Evolutionary conservation across 1,284 basidiomycete genomes (phyloP), one percentile per base, ranked within the genome.

Genomic region (Hemileia vastatrix): DNA sequence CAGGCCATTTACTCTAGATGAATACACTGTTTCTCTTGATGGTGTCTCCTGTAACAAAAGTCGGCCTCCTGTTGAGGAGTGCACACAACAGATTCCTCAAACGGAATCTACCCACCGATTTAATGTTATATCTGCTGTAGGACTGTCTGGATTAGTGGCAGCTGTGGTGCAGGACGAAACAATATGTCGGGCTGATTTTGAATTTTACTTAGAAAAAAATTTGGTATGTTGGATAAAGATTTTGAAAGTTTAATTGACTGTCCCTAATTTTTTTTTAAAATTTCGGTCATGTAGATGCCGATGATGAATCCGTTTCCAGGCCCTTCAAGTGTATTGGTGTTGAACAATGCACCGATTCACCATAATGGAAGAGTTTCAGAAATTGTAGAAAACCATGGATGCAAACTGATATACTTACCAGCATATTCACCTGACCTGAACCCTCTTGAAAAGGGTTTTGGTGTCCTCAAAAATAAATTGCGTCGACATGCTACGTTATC

Each of bases 391-490:
- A 19, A 13, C 18, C 33, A 54, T 6, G 52, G 52, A 18, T 54
- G 52, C 32, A 11, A n/a, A 6, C 21, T 54, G 15, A 4, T 54
- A 3, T 40, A 54, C n/a, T 18, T 54, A 1, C 31, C 52, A 36
- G 31, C 31, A 9, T 54, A 54, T 21, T 54, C n/a, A 9, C 52
- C 52, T 54, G 52, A 54, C 32, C n/a, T 54, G 4, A 36, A 54
- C 23, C 50, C 50, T 2, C 48, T 58, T 43, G 56, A 58, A 48
- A 15, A 49, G 3, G 47, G 56, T 11, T 58, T 50, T 18, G 33
- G 31, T 54, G 24, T 54, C 6, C 19, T 32, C 31, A 54, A 54
- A 24, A 19, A 31, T 3, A 3, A 15, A 3, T 36, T 54, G n/a
- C 31, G 24, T 15, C 52, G n/a, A 4, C 43, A 54, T 36, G 52